Percentiles rank a stretch among this genome's conserved stretches.
Evolutionary conservation across 768 basidiomycete species (phyloP).

Genomic region (Suillus ampliporus): DNA sequence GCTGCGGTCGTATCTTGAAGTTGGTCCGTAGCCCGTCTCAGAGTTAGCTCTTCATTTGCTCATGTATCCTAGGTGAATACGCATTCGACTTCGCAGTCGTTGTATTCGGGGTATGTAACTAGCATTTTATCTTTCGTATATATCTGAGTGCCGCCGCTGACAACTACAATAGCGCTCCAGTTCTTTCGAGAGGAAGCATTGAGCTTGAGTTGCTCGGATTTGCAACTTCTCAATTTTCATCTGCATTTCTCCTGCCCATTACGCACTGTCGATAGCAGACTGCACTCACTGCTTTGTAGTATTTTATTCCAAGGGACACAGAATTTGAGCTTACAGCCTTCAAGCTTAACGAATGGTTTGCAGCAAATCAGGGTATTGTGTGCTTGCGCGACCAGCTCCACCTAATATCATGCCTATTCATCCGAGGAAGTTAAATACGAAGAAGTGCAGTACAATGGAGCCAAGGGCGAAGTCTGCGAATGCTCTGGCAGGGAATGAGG

Average conservation of each 20-base stretch:
- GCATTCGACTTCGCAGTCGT: constrained; percentile 87
- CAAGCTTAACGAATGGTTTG: background rate
- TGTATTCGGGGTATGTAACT: constrained; percentile 67
- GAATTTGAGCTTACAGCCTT: background rate
- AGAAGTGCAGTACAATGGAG: constrained; percentile 96
- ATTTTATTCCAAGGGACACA: background rate
- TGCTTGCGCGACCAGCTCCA: constrained; percentile 8
- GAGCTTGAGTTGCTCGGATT: background rate
- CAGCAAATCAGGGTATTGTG: background rate
- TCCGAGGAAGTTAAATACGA: constrained; percentile 98
- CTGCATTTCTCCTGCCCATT: constrained; percentile 6
- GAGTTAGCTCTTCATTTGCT: background rate
- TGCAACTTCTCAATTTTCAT: background rate
- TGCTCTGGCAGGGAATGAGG: constrained; percentile 59
- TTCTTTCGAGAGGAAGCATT: constrained; percentile 66
- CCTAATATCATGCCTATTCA: constrained; percentile 40
- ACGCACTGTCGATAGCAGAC: constrained; percentile 3
- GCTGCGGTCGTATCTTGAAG: constrained; percentile 78
- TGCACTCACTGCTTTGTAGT: constrained; percentile 6
- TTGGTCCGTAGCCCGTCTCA: constrained; percentile 53
- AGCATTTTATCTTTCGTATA: constrained; percentile 9
- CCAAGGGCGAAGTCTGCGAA: constrained; percentile 96
- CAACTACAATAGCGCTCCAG: constrained; percentile 58
- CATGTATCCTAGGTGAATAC: constrained; percentile 70
- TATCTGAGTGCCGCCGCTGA: constrained; percentile 9